Evolutionary conservation across 495 filamentous ascomycete species (phyloP).

Genomic region (Hypomontagnella submonticulosa): DNA sequence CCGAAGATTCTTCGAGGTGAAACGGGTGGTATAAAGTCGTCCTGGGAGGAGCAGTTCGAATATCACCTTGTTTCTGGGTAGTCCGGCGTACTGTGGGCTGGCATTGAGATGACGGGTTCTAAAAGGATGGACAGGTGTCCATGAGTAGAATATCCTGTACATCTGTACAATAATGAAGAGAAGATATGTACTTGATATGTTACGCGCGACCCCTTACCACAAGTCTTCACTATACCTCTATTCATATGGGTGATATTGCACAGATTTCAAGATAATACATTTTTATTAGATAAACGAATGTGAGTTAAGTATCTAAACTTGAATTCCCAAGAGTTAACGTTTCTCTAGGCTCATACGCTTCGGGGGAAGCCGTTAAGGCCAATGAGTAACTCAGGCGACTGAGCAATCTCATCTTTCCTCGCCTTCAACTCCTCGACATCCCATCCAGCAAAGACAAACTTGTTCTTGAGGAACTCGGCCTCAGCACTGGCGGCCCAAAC

Average conservation of each 20-base stretch:
- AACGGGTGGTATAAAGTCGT: slow-evolving; percentile 47
- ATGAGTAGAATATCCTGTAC: slow-evolving; percentile 28
- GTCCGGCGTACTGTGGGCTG: slow-evolving; percentile 43
- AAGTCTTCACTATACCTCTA: no score
- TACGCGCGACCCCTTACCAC: background rate
- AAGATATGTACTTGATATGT: slow-evolving; percentile 19
- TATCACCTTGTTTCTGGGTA: slow-evolving; percentile 38
- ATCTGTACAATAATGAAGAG: slow-evolving; percentile 34
- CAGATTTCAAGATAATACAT: no score
- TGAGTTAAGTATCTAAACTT: no score
- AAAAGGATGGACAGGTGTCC: slow-evolving; percentile 26
- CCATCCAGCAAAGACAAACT: slow-evolving; percentile 57
- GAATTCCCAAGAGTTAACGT: background rate
- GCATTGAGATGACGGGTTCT: slow-evolving; percentile 25
- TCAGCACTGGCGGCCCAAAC: slow-evolving; percentile 55
- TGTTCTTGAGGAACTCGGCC: slow-evolving; percentile 56
- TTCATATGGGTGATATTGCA: no score
- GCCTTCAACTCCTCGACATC: slow-evolving; percentile 59
- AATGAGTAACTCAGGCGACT: slow-evolving; percentile 29
- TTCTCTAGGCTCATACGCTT: background rate
- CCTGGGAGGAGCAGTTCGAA: slow-evolving; percentile 4
- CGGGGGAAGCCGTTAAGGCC: slow-evolving; percentile 40
- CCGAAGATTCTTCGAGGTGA: slow-evolving; percentile 97
- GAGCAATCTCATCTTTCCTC: slow-evolving; percentile 37
- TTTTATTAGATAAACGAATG: no score